Conservation (phyloP, 306 rosid genomes). For the Trifolium repens region DNA sequence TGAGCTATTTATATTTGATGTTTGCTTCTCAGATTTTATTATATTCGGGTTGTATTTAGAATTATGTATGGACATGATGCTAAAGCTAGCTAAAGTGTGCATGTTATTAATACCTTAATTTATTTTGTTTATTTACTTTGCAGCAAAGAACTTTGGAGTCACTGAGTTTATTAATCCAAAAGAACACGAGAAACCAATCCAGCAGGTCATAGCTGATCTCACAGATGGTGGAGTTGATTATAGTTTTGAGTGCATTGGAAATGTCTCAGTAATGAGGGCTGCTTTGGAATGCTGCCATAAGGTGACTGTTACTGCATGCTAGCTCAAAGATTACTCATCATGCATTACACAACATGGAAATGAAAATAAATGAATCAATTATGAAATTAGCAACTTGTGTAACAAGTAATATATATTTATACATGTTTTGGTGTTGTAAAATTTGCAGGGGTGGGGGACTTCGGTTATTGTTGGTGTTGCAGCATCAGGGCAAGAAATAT, state of each 20-base stretch:
- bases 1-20: background rate
- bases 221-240: slow-evolving; percentile 96
- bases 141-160: slow-evolving; percentile 90
- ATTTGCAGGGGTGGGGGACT: slow-evolving; percentile 91
- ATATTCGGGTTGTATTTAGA: slow-evolving; percentile 6
- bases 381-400: background rate
- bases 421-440: slow-evolving; percentile 24
- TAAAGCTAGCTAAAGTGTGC: background rate
- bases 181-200: slow-evolving; percentile 87
- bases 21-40: slow-evolving; percentile 13
- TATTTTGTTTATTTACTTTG: slow-evolving; percentile 34
- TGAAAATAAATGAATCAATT: background rate
- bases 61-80: background rate
- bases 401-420: background rate
- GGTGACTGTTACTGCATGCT: slow-evolving; percentile 49
- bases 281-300: slow-evolving; percentile 98
- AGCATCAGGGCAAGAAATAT: slow-evolving; percentile 89
- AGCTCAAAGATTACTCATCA: background rate
- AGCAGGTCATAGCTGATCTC: slow-evolving; percentile 83
- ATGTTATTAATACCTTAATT: slow-evolving; percentile 12
- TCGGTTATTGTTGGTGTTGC: slow-evolving; percentile 97
- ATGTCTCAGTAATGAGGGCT: slow-evolving; percentile 89
- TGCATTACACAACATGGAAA: background rate
- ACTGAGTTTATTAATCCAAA: slow-evolving; percentile 94
- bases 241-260: slow-evolving; percentile 98